These are phyloP conservation scores for Lactarius hatsudake DNA, from an alignment of 768 basidiomycete genomes.

Conservation along the genomic window DNA sequence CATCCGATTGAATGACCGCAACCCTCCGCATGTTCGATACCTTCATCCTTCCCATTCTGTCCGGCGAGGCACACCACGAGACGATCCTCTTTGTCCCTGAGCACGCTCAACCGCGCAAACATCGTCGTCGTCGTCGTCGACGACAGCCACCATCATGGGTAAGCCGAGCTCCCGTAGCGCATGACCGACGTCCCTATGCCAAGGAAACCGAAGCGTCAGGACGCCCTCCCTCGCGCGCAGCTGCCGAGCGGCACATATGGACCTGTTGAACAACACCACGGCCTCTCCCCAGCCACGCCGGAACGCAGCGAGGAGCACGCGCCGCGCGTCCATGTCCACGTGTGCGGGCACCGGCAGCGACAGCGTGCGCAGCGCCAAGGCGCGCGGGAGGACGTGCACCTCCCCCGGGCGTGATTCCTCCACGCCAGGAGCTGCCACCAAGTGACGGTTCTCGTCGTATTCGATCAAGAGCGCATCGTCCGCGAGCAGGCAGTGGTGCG, in stretches of 20 bases:
- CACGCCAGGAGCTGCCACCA: neutral
- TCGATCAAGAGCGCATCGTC: slow-evolving; percentile 35
- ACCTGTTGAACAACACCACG: slow-evolving; percentile 46
- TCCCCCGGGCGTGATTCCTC: neutral
- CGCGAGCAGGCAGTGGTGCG: slow-evolving; percentile 56
- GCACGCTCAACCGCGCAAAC: slow-evolving; percentile 30
- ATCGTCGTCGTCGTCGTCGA: slow-evolving; percentile 28
- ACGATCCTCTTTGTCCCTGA: slow-evolving; percentile 20
- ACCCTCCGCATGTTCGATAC: slow-evolving; percentile 34
- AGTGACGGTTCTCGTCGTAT: neutral
- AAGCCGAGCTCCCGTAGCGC: slow-evolving; percentile 27
- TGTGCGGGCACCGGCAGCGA: slow-evolving; percentile 31
- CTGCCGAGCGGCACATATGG: slow-evolving; percentile 37
- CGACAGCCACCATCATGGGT: slow-evolving; percentile 36
- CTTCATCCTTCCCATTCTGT: slow-evolving; percentile 22
- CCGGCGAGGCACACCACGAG: slow-evolving; percentile 45
- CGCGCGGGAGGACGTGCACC: slow-evolving; percentile 52
- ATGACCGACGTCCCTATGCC: slow-evolving; percentile 27
- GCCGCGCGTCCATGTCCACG: slow-evolving; percentile 37
- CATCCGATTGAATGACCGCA: slow-evolving; percentile 41
- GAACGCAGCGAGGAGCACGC: slow-evolving; percentile 49
- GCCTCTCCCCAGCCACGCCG: slow-evolving; percentile 63
- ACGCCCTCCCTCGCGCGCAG: slow-evolving; percentile 50
- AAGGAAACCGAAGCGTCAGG: slow-evolving; percentile 42
- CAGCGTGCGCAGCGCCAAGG: slow-evolving; percentile 49